Percentiles rank a stretch among this genome's conserved stretches.
Conservation (phyloP, 371 early-diverging fungal species). For the Blyttiomyces sp. region DNA sequence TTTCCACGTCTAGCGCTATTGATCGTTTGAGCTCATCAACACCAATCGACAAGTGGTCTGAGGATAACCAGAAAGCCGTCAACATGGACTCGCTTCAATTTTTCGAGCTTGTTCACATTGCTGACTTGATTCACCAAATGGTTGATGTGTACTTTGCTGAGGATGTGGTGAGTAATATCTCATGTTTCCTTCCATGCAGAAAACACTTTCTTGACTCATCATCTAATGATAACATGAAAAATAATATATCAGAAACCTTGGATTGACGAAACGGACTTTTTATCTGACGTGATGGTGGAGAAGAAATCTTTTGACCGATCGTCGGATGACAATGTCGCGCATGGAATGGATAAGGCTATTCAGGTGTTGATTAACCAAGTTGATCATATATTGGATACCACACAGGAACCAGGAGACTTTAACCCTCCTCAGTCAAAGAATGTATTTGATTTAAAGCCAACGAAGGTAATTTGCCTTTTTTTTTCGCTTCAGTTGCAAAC, state of each 20-base stretch:
- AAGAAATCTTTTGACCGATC: constrained; percentile 76
- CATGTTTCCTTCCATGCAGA: background rate
- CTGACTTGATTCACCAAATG: constrained; percentile 84
- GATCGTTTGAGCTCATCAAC: constrained; percentile 53
- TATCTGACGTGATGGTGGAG: constrained; percentile 77
- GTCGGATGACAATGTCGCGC: constrained; percentile 81
- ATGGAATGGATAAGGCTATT: constrained; percentile 86
- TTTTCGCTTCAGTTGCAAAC: background rate
- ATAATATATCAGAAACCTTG: constrained; percentile 44
- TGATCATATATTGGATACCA: constrained; percentile 63
- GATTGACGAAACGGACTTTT: constrained; percentile 81
- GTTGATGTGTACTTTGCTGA: constrained; percentile 81
- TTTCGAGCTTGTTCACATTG: constrained; percentile 84
- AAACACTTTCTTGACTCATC: too few relatives aligned
- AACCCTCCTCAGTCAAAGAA: constrained; percentile 54
- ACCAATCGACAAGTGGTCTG: constrained; percentile 37
- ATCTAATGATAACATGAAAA: background rate
- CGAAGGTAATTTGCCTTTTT: constrained; percentile 45
- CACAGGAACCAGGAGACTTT: constrained; percentile 66
- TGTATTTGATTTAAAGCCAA: constrained; percentile 56
- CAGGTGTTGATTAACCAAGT: constrained; percentile 71
- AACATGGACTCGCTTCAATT: constrained; percentile 64
- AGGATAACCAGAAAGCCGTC: constrained; percentile 25
- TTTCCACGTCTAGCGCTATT: constrained; percentile 48
- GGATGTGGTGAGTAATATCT: constrained; percentile 54